These are phyloP conservation scores for Coemansia sp. DNA, from an alignment of 192 early-diverging fungal genomes.

Conservation along the genomic window DNA sequence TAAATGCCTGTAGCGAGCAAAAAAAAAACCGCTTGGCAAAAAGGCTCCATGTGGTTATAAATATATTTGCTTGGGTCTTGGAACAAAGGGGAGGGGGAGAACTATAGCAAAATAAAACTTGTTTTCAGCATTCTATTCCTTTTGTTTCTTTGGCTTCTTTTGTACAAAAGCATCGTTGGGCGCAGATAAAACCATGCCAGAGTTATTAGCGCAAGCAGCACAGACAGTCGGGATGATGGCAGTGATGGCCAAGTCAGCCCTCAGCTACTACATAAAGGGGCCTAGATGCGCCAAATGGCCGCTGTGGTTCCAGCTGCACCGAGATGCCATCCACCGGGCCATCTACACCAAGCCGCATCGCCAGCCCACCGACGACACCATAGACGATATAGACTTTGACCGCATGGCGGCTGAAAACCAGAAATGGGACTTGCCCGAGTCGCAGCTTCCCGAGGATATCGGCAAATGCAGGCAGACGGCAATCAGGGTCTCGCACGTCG, in stretches of 20 bases:
- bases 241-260: conserved; percentile 17
- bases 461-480: conserved; percentile 10
- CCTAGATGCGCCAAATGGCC: conserved; percentile 43
- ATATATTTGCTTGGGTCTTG: too few species aligned
- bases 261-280: conserved; percentile 40
- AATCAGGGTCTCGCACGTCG: conserved; percentile 18
- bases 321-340: conserved; percentile 22
- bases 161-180: too few species aligned
- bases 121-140: too few species aligned
- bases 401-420: conserved; percentile 11
- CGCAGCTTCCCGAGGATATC: conserved; percentile 15
- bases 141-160: too few species aligned
- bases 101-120: too few species aligned
- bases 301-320: conserved; percentile 38
- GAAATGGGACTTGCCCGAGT: conserved; percentile 18
- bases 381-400: conserved; percentile 41
- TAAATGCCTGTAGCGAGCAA: too few species aligned
- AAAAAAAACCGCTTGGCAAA: too few species aligned
- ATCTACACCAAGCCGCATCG: background rate
- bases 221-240: conserved; percentile 12
- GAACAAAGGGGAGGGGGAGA: too few species aligned
- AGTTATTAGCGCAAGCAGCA: conserved; percentile 18
- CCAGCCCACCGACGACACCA: conserved; percentile 21
- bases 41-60: too few species aligned
- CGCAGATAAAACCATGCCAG: too few species aligned